Base-by-base conservation (phyloP, 2,329 filamentous ascomycete species). In the Cladorrhinum sp. region DNA sequence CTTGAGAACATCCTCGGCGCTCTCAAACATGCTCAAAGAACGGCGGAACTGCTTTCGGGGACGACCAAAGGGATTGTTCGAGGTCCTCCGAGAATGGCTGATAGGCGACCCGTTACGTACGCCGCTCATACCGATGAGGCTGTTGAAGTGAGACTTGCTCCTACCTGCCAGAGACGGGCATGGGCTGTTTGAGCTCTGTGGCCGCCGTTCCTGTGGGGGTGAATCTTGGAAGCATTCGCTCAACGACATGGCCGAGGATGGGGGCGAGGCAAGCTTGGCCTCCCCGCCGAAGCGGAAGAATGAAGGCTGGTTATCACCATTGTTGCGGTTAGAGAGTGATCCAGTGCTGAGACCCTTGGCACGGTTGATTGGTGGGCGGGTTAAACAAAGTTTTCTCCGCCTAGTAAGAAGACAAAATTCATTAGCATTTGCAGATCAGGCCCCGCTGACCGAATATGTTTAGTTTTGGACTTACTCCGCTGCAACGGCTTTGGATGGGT, bases 11-110 rank as follows among this genome's bases (percentile, higher is more conserved):
- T 98, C 95, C 66, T 85, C 90, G 2, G 93, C 90, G 73, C 90
- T 87, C 77, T 98, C 93, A 76, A 96, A 99, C 95, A 99, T 99
- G 82, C 95, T 98, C 71, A 97, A 79, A 23, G 93, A 96, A 66
- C 95, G 87, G 62, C 95, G 88, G 71, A 93, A 93, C 73, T 95
- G 91, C 72, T 96, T 96, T 66, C 93, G 85, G 50, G 90, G 90
- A 63, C 92, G 86, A 68, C 86, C 79, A 66, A 90, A 85, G 59
- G 84, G 89, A 73, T 38, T 24, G n/a, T 87, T 92, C 53, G 84
- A 89, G 62, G 79, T 82, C 66, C 93, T 91, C 65, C 92, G 87
- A 59, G 87, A 77, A 67, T 93, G 89, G 62, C 79, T 81, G 61
- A 89, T 83, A 32, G 93, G 92, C 13, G 92, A 96, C 41, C 88